Evolutionary conservation across 2,329 filamentous ascomycete genomes (phyloP).

Genomic region (Grosmannia penicillata): DNA sequence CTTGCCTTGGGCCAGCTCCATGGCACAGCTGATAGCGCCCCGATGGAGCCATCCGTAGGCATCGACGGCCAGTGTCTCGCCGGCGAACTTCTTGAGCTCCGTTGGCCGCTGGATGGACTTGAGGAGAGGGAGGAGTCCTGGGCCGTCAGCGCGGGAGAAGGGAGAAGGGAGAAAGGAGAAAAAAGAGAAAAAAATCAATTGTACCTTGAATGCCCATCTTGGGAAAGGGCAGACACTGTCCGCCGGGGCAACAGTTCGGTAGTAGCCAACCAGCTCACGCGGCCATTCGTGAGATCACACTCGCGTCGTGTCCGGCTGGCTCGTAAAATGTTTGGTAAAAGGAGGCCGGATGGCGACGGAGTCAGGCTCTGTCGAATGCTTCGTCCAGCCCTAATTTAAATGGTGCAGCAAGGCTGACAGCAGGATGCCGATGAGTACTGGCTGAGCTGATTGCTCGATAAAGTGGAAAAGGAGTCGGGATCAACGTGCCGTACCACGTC

Average conservation of each 20-base stretch:
- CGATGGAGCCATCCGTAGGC: constrained; percentile 97
- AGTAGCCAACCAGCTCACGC: neutral
- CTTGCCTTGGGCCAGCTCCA: constrained; percentile 78
- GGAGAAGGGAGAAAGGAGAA: neutral
- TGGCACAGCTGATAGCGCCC: constrained; percentile 76
- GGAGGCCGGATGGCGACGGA: no score
- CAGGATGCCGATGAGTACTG: no score
- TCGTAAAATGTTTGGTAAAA: no score
- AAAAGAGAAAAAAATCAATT: neutral
- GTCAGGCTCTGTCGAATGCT: no score
- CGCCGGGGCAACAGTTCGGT: neutral
- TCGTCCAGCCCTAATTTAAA: no score
- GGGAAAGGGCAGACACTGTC: neutral
- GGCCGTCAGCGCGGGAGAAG: neutral
- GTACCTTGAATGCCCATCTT: constrained; percentile 13
- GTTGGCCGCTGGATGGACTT: constrained; percentile 92
- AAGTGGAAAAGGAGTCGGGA: no score
- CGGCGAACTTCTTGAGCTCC: constrained; percentile 72
- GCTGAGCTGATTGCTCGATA: no score
- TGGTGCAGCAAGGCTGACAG: no score
- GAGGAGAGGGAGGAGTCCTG: constrained; percentile 76
- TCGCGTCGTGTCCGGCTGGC: no score
- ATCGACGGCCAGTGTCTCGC: constrained; percentile 86
- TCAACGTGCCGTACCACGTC: no score
- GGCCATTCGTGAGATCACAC: constrained; percentile 7